phyloP scores from a whole-genome alignment of 169 alveolate genomes.

The Eimeria sp. region DNA sequence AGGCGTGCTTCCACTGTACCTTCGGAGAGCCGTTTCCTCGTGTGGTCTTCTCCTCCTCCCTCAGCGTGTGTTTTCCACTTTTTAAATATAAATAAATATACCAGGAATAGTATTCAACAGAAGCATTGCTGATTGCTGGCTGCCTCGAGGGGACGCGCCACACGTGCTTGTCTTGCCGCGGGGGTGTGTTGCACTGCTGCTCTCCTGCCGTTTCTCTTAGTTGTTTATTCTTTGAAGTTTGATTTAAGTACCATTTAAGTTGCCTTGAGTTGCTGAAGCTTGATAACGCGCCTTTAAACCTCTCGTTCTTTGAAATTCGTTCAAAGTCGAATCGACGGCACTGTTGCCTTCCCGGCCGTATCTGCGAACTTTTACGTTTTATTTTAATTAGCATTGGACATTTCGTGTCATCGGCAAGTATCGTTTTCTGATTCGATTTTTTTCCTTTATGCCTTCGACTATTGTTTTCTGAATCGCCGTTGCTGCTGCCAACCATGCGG shows the following conservation, averaged over 20 bases:
- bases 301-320: neutral
- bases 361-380: neutral
- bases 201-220: neutral
- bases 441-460: neutral
- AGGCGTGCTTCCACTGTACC: constrained; percentile 2
- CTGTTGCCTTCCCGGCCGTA: neutral
- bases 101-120: neutral
- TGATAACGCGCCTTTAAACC: neutral
- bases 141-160: neutral
- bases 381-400: neutral
- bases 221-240: neutral
- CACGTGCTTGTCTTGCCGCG: neutral
- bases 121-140: neutral
- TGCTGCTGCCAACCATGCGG: constrained; percentile 12
- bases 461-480: neutral
- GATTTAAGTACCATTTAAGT: neutral
- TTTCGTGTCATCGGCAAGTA: neutral
- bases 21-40: constrained; percentile 26
- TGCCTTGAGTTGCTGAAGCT: neutral
- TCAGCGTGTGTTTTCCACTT: neutral
- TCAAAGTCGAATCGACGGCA: neutral
- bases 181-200: neutral
- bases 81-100: neutral
- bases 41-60: constrained; percentile 4
- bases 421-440: neutral